Evolutionary conservation across 176 grass and related monocot species (phyloP).

Genomic region (Aegilops bicornis): DNA sequence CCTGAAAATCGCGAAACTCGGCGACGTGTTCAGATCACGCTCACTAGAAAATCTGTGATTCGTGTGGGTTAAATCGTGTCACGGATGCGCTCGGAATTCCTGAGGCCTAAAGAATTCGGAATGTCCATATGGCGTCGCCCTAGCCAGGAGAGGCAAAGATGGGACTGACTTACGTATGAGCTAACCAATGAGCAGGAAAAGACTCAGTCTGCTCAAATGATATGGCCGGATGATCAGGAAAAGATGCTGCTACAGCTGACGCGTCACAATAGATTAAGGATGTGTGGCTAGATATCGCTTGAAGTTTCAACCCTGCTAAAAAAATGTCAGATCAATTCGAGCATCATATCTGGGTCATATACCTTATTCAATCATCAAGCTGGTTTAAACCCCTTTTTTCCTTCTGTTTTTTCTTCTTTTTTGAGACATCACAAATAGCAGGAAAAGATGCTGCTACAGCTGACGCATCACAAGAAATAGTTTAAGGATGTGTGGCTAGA

Average conservation of each 20-base stretch:
- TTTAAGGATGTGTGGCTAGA: too few relatives aligned
- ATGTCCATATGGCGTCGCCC: constrained; percentile 13
- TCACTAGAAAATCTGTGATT: neutral
- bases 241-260: constrained; percentile 21
- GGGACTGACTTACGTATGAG: neutral
- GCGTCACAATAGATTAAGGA: neutral
- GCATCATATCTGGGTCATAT: too few relatives aligned
- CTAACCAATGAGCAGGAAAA: constrained; percentile 19
- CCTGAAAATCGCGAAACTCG: neutral
- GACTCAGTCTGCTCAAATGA: neutral
- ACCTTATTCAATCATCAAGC: neutral
- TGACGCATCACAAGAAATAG: too few relatives aligned
- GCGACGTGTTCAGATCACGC: neutral
- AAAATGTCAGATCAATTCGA: neutral
- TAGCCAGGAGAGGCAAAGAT: neutral
- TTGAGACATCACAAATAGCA: too few relatives aligned
- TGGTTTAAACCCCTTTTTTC: neutral
- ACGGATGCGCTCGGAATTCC: neutral
- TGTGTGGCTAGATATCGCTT: neutral
- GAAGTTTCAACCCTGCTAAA: neutral
- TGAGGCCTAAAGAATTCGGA: neutral
- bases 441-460: too few relatives aligned
- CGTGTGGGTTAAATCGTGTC: neutral
- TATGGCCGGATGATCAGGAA: neutral
- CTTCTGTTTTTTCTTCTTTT: too few relatives aligned